A percentile compares a stretch with the other conserved stretches of the same genome.
phyloP scores from a whole-genome alignment of 2,329 filamentous ascomycete genomes.

The Alternaria sp. region DNA sequence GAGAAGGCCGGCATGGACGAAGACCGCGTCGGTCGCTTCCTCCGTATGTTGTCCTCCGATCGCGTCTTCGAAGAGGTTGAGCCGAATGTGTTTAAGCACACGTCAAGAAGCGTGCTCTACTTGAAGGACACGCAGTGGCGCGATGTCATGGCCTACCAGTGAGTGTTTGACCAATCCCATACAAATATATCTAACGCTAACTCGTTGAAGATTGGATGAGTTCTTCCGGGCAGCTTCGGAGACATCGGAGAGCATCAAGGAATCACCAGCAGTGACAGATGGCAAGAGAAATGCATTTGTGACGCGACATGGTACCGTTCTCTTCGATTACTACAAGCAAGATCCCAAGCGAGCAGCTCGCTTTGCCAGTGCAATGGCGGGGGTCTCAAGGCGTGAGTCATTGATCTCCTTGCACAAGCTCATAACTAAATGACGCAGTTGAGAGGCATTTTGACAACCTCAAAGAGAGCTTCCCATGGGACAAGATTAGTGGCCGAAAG shows the following conservation, averaged over 20 bases:
- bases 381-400: constrained; percentile 23
- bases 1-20: constrained; percentile 19
- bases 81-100: constrained; percentile 28
- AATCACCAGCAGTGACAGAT: constrained; percentile 7
- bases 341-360: constrained; percentile 30
- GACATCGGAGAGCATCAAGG: constrained; percentile 16
- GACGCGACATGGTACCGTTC: constrained; percentile 22
- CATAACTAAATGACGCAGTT: constrained; percentile 10
- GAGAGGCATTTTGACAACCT: constrained; percentile 34
- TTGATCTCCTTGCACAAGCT: background rate
- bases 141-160: constrained; percentile 24
- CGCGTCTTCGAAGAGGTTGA: constrained; percentile 24
- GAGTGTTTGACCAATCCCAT: background rate
- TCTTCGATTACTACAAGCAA: constrained; percentile 38
- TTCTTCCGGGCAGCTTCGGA: constrained; percentile 37
- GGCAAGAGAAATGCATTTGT: constrained; percentile 27
- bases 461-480: constrained; percentile 35
- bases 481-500: constrained; percentile 23
- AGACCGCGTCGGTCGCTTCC: constrained; percentile 17
- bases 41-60: constrained; percentile 22
- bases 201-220: constrained; percentile 28
- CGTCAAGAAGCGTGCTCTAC: constrained; percentile 15
- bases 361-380: constrained; percentile 41
- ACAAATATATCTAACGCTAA: background rate
- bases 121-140: constrained; percentile 18